Evolutionary conservation across 257 asterid species (phyloP).

Genomic region (Solanum chilense): DNA sequence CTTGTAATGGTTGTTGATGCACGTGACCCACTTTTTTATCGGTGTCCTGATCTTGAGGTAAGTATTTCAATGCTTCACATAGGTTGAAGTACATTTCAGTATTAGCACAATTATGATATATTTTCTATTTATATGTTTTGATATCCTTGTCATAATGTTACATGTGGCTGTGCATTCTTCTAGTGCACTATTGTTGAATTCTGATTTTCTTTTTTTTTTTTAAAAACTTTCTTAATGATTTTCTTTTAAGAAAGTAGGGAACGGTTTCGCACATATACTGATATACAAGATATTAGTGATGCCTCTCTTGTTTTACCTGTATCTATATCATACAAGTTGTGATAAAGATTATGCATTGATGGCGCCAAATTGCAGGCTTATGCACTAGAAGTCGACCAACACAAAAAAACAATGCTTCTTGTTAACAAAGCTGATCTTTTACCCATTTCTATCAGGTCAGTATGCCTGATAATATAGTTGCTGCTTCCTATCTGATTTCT

Average conservation of each 20-base stretch:
- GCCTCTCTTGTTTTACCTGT: neutral
- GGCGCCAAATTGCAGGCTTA: constrained; percentile 45
- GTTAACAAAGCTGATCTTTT: constrained; percentile 96
- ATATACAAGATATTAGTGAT: neutral
- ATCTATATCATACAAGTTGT: neutral
- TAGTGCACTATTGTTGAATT: neutral
- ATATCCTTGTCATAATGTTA: neutral
- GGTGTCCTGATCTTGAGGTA: constrained; percentile 99
- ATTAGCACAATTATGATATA: neutral
- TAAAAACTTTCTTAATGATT: neutral
- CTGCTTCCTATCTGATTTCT: neutral
- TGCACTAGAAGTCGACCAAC: constrained; percentile 83
- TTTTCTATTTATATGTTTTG: neutral
- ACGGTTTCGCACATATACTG: neutral
- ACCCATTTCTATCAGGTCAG: constrained; percentile 71
- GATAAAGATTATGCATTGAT: neutral
- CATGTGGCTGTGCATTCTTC: neutral
- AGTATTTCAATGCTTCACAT: neutral
- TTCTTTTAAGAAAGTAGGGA: neutral
- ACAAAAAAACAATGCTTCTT: constrained; percentile 84
- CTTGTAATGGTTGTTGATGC: constrained; percentile 99
- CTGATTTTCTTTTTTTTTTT: neutral
- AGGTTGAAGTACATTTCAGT: neutral
- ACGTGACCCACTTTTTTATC: constrained; percentile 90
- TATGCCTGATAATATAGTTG: neutral